A percentile compares a stretch with the other conserved stretches of the same genome.
phyloP scores from a whole-genome alignment of 2,329 filamentous ascomycete genomes.

The Trichophyton simii region DNA sequence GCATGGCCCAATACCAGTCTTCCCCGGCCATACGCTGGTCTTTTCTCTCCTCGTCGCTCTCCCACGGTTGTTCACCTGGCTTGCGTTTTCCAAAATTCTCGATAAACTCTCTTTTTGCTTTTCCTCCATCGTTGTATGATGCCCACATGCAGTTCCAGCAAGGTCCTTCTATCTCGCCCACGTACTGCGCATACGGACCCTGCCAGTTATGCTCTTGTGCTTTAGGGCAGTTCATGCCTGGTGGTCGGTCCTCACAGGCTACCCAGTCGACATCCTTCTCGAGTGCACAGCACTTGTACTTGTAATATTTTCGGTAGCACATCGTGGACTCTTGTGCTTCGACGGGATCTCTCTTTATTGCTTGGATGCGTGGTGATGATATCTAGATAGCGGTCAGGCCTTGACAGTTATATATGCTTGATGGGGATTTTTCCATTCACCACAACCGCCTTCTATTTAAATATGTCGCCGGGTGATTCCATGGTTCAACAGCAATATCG shows the following conservation, averaged over 20 bases:
- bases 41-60: constrained; percentile 7
- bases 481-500: background rate
- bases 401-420: background rate
- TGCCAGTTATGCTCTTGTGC: constrained; percentile 3
- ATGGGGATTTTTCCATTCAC: background rate
- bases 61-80: constrained; percentile 3
- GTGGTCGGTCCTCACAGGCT: constrained; percentile 1
- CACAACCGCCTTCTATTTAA: background rate
- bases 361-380: background rate
- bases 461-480: background rate
- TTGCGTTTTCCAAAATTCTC: background rate
- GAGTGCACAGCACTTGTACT: constrained; percentile 2
- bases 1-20: constrained; percentile 1
- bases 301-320: constrained; percentile 5
- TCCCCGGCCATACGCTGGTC: constrained; percentile 1
- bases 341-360: background rate
- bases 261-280: constrained; percentile 3
- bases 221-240: constrained; percentile 5
- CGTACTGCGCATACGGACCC: background rate
- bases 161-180: background rate
- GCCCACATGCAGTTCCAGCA: constrained; percentile 8
- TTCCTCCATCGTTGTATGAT: constrained; percentile 3
- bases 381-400: background rate
- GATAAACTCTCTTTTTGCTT: constrained; percentile 4
- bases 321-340: background rate